Conservation (phyloP, 164 flowering plant species). For the Aristolochia californica region DNA sequence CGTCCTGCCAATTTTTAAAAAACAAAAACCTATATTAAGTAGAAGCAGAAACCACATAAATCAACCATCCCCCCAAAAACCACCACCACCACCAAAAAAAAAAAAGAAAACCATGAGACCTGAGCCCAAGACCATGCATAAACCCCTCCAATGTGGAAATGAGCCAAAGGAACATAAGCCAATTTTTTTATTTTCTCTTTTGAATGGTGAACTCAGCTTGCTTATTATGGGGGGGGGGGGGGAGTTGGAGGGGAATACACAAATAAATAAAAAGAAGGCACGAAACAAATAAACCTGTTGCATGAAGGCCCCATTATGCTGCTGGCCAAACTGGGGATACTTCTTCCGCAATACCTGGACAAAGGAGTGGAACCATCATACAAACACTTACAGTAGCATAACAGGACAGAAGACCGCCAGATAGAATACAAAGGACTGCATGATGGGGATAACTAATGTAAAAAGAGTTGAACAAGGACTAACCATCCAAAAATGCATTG, state of each 20-base stretch:
- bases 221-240: too few relatives aligned
- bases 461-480: constrained; percentile 13
- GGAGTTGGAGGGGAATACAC: too few relatives aligned
- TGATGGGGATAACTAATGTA: not conserved
- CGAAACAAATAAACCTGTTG: constrained; percentile 57
- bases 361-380: constrained; percentile 25
- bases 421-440: not conserved
- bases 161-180: too few relatives aligned
- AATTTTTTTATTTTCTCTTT: too few relatives aligned
- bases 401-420: too few relatives aligned
- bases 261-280: constrained; percentile 1
- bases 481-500: constrained; percentile 96
- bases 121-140: too few relatives aligned
- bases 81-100: too few relatives aligned
- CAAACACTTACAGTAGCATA: constrained; percentile 1
- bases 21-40: not conserved
- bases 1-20: constrained; percentile 59
- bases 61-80: too few relatives aligned
- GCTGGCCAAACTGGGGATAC: constrained; percentile 93
- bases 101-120: too few relatives aligned
- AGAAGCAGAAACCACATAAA: not conserved
- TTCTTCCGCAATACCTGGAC: constrained; percentile 74
- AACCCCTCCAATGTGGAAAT: too few relatives aligned
- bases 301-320: constrained; percentile 75
- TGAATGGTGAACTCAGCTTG: too few relatives aligned